Base-by-base conservation (phyloP, 495 filamentous ascomycete genomes). In the Penicillium simplicissimum region DNA sequence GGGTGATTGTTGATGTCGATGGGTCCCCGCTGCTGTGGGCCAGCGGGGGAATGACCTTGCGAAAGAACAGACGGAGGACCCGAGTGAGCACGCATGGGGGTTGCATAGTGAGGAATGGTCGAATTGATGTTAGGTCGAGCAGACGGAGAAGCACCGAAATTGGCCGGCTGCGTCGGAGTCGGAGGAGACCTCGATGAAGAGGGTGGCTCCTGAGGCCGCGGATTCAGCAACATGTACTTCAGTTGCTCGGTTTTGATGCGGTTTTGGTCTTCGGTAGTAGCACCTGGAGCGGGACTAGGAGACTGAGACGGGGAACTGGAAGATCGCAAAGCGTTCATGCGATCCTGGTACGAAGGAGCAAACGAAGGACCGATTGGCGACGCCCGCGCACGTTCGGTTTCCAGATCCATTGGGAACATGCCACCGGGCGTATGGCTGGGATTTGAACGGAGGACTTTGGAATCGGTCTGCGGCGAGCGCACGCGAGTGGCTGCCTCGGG, bases 341-440 rank as follows among this genome's bases (percentile, higher is more conserved):
- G 82, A 55, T 90, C 84, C 21, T 84, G 79, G 57, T 86, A 91
- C 1, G 88, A 86, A 0, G 85, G 85, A 0, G 87, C 87, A 70
- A 90, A 89, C 4, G 87, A 81, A 34, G 87, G 85, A 1, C 84
- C 86, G 59, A 87, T 80, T 5, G 79, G 72, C 11, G 76, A 74
- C 13, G 76, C 71, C 19, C 80, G 75, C 21, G 62, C 8, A 37
- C 52, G 58, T 3, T 71, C 68, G 21, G 76, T 82, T 61, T 90
- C 87, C 57, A 92, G 76, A 61, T 93, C 91, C 58, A 85, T 78
- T 14, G 84, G 58, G 63, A 91, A 90, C 33, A 92, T 81, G 11
- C 83, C 85, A 17, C 77, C 77, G n/a, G 63, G 49, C 6, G 80
- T 70, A 43, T 73, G 75, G 51, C 76, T 72, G 36, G 71, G 68